Percentiles rank a stretch among this genome's conserved stretches.
These are phyloP conservation scores for Terana coerulea DNA, from an alignment of 768 basidiomycete species.

Conservation along the genomic window DNA sequence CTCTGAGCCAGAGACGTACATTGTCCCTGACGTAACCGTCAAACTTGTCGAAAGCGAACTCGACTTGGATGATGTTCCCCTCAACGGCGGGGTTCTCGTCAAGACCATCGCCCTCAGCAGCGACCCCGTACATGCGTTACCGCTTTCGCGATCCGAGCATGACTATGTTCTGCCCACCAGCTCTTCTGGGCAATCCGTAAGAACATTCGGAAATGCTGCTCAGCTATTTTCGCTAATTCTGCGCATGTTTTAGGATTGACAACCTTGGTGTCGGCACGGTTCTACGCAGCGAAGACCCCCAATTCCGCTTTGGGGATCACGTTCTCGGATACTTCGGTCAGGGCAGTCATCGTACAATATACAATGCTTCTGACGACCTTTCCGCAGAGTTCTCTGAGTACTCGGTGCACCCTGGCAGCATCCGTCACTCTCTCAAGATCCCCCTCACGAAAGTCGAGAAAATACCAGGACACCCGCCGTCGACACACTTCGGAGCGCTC, in stretches of 20 bases:
- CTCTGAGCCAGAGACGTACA: background rate
- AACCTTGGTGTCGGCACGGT: conserved; percentile 11
- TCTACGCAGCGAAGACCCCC: conserved; percentile 10
- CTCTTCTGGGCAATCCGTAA: background rate
- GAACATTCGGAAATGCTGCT: background rate
- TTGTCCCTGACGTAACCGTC: background rate
- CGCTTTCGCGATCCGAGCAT: conserved; percentile 11
- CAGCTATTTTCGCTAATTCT: background rate
- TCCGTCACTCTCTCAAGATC: background rate
- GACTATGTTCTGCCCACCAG: conserved; percentile 3
- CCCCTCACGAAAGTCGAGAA: conserved; percentile 4
- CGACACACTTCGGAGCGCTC: conserved; percentile 3
- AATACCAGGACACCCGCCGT: background rate
- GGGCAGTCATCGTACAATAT: background rate
- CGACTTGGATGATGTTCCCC: conserved; percentile 18
- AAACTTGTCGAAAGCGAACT: conserved; percentile 9
- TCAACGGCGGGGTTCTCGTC: conserved; percentile 19
- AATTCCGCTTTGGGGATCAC: conserved; percentile 7
- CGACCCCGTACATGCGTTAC: conserved; percentile 18
- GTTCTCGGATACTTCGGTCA: conserved; percentile 7
- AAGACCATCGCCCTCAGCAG: conserved; percentile 16
- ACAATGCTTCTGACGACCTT: background rate
- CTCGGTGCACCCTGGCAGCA: conserved; percentile 3
- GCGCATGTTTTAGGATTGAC: conserved; percentile 1
- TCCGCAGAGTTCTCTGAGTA: conserved; percentile 9